A percentile compares a stretch with the other conserved stretches of the same genome.
These are phyloP conservation scores for Spinellus fusiger DNA, from an alignment of 192 early-diverging fungal species.

Conservation along the genomic window DNA sequence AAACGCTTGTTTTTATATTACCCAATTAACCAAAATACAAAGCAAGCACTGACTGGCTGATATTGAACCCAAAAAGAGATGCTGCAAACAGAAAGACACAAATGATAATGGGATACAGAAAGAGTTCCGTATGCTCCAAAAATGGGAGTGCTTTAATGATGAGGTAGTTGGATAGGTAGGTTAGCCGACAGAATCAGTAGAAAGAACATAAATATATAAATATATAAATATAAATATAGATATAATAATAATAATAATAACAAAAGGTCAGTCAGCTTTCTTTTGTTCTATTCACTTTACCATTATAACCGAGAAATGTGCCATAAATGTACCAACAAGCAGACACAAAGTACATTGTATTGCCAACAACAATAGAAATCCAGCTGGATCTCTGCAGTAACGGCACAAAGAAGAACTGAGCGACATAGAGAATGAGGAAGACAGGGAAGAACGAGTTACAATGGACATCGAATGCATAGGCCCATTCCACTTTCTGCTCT, in stretches of 20 bases:
- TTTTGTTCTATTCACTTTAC: too few species aligned
- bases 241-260: not conserved
- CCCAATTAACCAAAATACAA: conserved; percentile 63
- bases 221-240: not conserved
- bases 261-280: conserved; percentile 15
- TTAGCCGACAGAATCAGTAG: too few species aligned
- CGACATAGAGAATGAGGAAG: conserved; percentile 79
- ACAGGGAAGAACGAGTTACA: conserved; percentile 94
- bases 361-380: conserved; percentile 81
- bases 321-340: conserved; percentile 78
- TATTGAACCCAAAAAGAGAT: conserved; percentile 69
- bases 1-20: not conserved
- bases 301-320: conserved; percentile 92
- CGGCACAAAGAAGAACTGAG: conserved; percentile 91
- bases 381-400: conserved; percentile 71
- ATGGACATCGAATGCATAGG: conserved; percentile 94
- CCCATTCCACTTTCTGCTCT: conserved; percentile 91
- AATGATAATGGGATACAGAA: conserved; percentile 82
- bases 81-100: conserved; percentile 52
- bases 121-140: conserved; percentile 79
- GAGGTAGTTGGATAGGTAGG: too few species aligned
- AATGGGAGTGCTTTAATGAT: conserved; percentile 89
- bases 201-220: not conserved
- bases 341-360: conserved; percentile 81
- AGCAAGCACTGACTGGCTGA: conserved; percentile 66